These are phyloP conservation scores for Escovopsis sp. DNA, from an alignment of 2,329 filamentous ascomycete species.

Conservation along the genomic window DNA sequence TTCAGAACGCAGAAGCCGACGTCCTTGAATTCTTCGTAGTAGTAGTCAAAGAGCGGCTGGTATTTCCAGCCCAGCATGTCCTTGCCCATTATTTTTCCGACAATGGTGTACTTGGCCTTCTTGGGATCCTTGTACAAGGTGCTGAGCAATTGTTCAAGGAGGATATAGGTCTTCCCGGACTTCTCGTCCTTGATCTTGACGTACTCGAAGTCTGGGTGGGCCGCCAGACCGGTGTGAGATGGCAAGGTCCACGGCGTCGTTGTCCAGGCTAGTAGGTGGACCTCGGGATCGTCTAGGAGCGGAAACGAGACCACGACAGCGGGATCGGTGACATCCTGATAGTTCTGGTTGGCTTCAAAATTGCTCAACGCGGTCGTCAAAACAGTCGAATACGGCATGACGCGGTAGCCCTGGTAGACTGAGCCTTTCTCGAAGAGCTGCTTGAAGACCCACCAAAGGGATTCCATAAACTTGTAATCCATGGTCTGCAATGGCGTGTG, in stretches of 20 bases:
- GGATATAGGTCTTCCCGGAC: constrained; percentile 69
- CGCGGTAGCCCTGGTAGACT: constrained; percentile 79
- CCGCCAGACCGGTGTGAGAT: constrained; percentile 63
- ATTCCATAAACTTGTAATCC: constrained; percentile 92
- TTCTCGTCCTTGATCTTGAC: constrained; percentile 73
- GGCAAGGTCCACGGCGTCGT: constrained; percentile 79
- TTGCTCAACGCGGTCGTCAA: constrained; percentile 83
- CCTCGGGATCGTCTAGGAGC: constrained; percentile 60
- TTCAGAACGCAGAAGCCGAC: constrained; percentile 69
- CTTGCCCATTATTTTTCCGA: constrained; percentile 66
- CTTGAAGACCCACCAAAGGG: constrained; percentile 94
- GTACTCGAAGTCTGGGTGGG: constrained; percentile 74
- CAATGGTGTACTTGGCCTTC: constrained; percentile 80
- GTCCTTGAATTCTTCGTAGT: constrained; percentile 79
- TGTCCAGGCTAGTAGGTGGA: constrained; percentile 72
- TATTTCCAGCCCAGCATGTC: constrained; percentile 85
- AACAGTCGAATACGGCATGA: constrained; percentile 91
- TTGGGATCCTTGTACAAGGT: constrained; percentile 91
- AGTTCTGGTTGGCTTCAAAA: constrained; percentile 88
- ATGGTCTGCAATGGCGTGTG: constrained; percentile 47
- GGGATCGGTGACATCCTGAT: constrained; percentile 84
- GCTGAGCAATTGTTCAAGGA: constrained; percentile 66
- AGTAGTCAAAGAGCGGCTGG: constrained; percentile 78
- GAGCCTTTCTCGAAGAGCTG: constrained; percentile 78
- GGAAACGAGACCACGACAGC: constrained; percentile 83